Base-by-base conservation (phyloP, 192 early-diverging fungal species). In the Mortierella claussenii region DNA sequence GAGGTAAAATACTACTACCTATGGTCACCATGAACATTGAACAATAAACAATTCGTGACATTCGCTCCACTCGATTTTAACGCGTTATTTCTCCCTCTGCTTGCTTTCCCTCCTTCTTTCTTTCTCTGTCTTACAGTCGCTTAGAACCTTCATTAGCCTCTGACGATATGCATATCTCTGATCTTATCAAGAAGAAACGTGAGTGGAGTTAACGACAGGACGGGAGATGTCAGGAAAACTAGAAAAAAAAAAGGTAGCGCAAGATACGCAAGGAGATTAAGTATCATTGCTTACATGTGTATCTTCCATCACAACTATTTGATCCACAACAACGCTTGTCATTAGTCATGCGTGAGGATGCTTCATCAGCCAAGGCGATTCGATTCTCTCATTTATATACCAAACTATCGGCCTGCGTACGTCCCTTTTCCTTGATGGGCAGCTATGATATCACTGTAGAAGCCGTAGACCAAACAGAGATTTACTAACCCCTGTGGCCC, bases 131-230 rank as follows among this genome's bases (percentile, higher is more conserved):
- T 31, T 36, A 21, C 2, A 89, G 88, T 81, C 86, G 84, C 18
- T 57, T 90, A 31, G 66, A 79, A 12, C 81, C 88, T 17, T 64
- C 90, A 1, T 61, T 87, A 17, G 70, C 82, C 2, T 63, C 80
- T 12, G 89, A 91, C 61, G 87, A 87, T 40, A 58, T 82, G 9
- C 79, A 87, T 51, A 69, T 90, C 20, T 85, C 82, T 17, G 86
- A 89, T 40, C 60, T 80, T 18, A 90, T 91, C 53, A 87, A 86
- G 68, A 89, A 88, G 71, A 86, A 86, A 65, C 76, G 91, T 92
- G 74, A 76, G 84, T 51, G 26, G n/a, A n/a, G n/a, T n/a, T 34
- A 60, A 23, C 0, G 21, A 6, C 24, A 1, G 0, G 3, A 23
- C 21, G 18, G 4, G 21, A 15, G 23, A 0, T 44, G 26, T 1